These are phyloP conservation scores for Didymella arachidicola DNA, from an alignment of 2,329 filamentous ascomycete genomes.

Conservation along the genomic window DNA sequence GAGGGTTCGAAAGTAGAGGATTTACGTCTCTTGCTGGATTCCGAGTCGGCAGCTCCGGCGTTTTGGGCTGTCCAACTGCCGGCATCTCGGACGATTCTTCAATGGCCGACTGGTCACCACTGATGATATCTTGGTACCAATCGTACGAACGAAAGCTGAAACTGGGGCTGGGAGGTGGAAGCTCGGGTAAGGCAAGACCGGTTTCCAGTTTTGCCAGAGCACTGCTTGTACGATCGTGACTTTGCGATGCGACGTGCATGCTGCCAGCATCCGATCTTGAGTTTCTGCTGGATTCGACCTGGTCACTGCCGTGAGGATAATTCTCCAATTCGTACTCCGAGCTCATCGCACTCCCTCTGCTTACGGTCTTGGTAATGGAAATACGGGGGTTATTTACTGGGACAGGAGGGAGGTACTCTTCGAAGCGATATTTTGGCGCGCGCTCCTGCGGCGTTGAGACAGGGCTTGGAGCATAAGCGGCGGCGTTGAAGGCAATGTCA, in stretches of 20 bases:
- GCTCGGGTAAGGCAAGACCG: conserved; percentile 24
- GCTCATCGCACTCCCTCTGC: conserved; percentile 14
- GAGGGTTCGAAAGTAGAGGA: conserved; percentile 21
- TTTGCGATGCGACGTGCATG: conserved; percentile 8
- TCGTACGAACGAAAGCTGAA: conserved; percentile 38
- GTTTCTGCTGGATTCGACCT: conserved; percentile 6
- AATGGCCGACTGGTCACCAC: conserved; percentile 24
- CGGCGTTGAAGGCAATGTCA: conserved; percentile 32
- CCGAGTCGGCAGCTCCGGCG: conserved; percentile 14
- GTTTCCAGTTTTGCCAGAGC: conserved; percentile 26
- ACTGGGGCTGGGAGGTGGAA: conserved; percentile 35
- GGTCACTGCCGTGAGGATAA: conserved; percentile 23
- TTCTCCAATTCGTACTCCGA: conserved; percentile 33
- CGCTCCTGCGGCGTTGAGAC: conserved; percentile 27
- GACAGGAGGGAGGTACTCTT: conserved; percentile 34
- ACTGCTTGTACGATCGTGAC: conserved; percentile 15
- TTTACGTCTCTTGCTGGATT: conserved; percentile 27
- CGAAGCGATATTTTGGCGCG: conserved; percentile 33
- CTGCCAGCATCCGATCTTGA: conserved; percentile 17
- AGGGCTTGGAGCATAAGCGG: conserved; percentile 22
- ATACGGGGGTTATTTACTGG: conserved; percentile 18
- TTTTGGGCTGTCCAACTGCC: background rate
- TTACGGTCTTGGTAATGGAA: conserved; percentile 13
- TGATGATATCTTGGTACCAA: conserved; percentile 41
- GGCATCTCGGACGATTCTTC: conserved; percentile 7